Conservation (phyloP, 2,329 filamentous ascomycete species). For the Cytospora paraplurivora region DNA sequence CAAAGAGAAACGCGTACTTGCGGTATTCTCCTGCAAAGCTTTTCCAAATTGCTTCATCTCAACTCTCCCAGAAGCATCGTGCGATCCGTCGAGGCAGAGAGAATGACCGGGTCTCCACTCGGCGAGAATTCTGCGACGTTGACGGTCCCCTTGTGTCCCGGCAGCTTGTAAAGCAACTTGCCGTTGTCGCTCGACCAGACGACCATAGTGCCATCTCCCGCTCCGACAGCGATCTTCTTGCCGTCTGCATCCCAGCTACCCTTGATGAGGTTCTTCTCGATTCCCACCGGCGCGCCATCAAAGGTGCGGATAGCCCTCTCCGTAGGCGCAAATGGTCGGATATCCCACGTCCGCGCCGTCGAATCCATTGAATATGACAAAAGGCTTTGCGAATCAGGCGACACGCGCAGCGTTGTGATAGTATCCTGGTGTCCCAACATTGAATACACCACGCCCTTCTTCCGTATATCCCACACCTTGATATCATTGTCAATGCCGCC, state of each 20-base stretch:
- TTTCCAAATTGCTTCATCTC: conserved; percentile 51
- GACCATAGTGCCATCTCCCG: conserved; percentile 86
- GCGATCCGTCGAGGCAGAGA: conserved; percentile 88
- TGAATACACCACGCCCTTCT: conserved; percentile 84
- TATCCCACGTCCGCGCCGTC: conserved; percentile 93
- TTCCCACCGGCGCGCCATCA: conserved; percentile 82
- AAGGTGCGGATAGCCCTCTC: conserved; percentile 85
- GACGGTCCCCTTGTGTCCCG: conserved; percentile 91
- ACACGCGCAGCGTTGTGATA: conserved; percentile 86
- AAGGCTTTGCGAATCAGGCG: conserved; percentile 86
- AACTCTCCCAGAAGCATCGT: conserved; percentile 83
- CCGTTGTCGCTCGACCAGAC: conserved; percentile 89
- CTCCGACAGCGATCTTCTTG: conserved; percentile 84
- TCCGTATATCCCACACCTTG: conserved; percentile 94
- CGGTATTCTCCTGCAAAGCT: background rate
- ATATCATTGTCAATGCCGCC: conserved; percentile 97
- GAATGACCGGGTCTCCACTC: conserved; percentile 78
- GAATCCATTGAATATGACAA: conserved; percentile 93
- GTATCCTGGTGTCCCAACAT: conserved; percentile 91
- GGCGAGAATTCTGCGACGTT: conserved; percentile 94
- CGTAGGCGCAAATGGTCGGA: conserved; percentile 88
- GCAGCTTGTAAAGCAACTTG: conserved; percentile 91
- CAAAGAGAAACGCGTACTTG: background rate
- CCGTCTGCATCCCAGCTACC: conserved; percentile 89
- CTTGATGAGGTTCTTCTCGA: conserved; percentile 89